These are phyloP conservation scores for Lagerstroemia fauriei DNA, from an alignment of 441 rosid genomes.

Conservation along the genomic window DNA sequence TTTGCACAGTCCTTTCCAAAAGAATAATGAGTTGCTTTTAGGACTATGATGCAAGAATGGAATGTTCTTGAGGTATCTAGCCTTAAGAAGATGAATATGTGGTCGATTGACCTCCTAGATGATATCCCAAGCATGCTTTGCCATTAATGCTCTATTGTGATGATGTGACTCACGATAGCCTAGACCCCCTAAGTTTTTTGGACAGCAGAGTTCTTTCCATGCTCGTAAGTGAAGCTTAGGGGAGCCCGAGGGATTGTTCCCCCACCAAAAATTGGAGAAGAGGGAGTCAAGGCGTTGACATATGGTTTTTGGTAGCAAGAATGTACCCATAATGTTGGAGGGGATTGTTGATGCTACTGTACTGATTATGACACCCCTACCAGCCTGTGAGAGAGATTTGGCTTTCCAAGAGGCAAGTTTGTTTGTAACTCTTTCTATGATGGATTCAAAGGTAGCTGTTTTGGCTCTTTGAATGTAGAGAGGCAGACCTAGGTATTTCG, in stretches of 20 bases:
- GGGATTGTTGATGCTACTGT: neutral
- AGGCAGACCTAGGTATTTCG: too few species aligned
- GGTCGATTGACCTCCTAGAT: too few species aligned
- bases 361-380: neutral
- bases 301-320: neutral
- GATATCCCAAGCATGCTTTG: neutral
- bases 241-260: neutral
- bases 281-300: neutral
- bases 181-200: neutral
- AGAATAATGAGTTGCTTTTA: too few species aligned
- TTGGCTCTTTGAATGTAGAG: neutral
- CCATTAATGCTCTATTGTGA: neutral
- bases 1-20: too few species aligned
- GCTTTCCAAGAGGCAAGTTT: neutral
- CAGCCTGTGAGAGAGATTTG: neutral
- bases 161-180: neutral
- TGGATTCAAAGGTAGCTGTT: neutral
- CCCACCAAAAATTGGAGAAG: neutral
- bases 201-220: neutral
- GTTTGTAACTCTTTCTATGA: neutral
- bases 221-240: neutral
- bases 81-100: too few species aligned
- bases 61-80: too few species aligned
- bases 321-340: neutral
- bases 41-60: too few species aligned